Evolutionary conservation across 768 basidiomycete species (phyloP), one percentile per base, ranked within the genome.

Genomic region (Pleurotus tuoliensis): DNA sequence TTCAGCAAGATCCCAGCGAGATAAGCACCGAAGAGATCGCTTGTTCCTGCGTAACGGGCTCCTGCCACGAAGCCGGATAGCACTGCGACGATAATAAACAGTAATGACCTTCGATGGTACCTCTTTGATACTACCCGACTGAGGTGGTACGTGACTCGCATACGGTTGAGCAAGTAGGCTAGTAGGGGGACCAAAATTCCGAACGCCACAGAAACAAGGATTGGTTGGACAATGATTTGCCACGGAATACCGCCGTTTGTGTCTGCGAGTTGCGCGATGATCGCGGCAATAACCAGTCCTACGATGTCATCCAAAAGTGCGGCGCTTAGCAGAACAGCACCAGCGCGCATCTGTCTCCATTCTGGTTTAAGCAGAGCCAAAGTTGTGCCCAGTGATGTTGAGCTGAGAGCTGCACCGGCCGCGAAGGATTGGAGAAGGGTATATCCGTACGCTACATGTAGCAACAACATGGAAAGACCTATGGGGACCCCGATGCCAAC

Each of bases 381-480:
- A 0, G 84, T 86, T 25, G 87, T 90, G 0, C 86, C 87, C 2
- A 88, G 74, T 0, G 82, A 84, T 0, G 86, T 88, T 0, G 83
- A 81, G 15, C 79, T 82, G 1, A 87, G 71, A 0, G 85, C 78
- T 1, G 84, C 82, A 0, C 86, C 86, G 0, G 83, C 82, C 0
- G 81, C 76, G 63, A 90, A 88, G 2, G 79, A 71, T 58, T 83
- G 78, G 3, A 82, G 59, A 0, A 64, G 51, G 0, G 67, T 57
- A 56, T 78, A 80, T 2, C 73, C 70, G 56, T 67, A 82, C 15
- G 69, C 76, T 15, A 71, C 67, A 25, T 67, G 60, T 5, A 84
- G 62, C 1, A 82, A 70, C 2, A 78, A 66, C 56, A 83, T 72
- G 0, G 77, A 78, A 1, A 81, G 63, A 0, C 70, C 78, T 41